These are phyloP conservation scores for Fusarium oxysporum DNA, from an alignment of 2,329 filamentous ascomycete genomes.

Conservation along the genomic window DNA sequence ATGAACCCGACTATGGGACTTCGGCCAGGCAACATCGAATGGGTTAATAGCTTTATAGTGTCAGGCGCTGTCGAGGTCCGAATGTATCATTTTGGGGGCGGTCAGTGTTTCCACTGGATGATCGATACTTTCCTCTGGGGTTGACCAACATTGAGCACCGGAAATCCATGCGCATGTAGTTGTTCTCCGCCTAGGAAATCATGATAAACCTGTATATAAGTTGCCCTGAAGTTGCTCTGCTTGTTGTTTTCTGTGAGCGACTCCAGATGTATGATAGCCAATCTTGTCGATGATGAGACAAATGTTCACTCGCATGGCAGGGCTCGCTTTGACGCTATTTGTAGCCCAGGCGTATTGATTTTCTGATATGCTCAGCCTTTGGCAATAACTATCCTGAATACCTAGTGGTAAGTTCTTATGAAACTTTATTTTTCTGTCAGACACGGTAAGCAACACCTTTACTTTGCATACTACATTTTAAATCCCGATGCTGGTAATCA, in stretches of 20 bases:
- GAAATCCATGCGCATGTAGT: not conserved
- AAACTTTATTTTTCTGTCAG: not conserved
- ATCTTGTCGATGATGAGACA: not conserved
- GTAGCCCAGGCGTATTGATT: not conserved
- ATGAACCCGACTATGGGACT: constrained; percentile 13
- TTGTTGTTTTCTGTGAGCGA: not conserved
- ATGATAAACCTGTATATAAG: not conserved
- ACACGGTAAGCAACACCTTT: not conserved
- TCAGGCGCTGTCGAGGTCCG: not conserved
- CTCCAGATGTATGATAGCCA: not conserved
- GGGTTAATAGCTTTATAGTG: not conserved
- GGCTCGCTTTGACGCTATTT: not conserved
- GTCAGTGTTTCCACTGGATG: constrained; percentile 2
- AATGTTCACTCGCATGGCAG: not conserved
- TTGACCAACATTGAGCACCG: not conserved
- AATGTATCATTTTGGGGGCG: constrained; percentile 2
- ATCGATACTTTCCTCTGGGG: not conserved
- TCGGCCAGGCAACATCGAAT: not conserved
- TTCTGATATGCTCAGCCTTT: no score
- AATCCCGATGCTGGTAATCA: not conserved
- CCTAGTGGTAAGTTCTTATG: not conserved
- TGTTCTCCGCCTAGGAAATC: not conserved
- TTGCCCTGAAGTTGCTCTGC: not conserved
- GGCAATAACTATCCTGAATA: not conserved
- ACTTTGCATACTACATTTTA: not conserved